These are phyloP conservation scores for Auriscalpium orientale DNA, from an alignment of 768 basidiomycete genomes.

Conservation along the genomic window DNA sequence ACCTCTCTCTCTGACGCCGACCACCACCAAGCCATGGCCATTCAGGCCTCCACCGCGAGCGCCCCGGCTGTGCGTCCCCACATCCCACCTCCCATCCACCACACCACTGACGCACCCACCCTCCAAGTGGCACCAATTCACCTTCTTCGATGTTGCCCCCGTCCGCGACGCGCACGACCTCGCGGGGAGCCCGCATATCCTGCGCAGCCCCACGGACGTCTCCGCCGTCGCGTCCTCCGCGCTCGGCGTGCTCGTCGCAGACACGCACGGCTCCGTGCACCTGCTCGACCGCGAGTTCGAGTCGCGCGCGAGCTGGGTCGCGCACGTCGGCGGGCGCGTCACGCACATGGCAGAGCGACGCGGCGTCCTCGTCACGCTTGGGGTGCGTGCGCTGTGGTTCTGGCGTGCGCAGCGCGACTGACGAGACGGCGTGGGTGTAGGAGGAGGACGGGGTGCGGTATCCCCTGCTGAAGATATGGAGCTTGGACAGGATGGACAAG, in stretches of 20 bases:
- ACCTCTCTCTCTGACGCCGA: neutral
- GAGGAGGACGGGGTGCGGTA: slow-evolving; percentile 66
- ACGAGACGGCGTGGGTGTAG: slow-evolving; percentile 28
- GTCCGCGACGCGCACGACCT: slow-evolving; percentile 79
- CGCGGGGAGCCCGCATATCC: slow-evolving; percentile 63
- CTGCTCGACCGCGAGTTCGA: slow-evolving; percentile 70
- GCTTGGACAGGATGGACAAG: slow-evolving; percentile 64
- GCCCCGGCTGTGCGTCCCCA: slow-evolving; percentile 7
- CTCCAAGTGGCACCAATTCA: slow-evolving; percentile 76
- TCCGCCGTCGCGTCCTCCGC: slow-evolving; percentile 60
- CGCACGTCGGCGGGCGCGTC: slow-evolving; percentile 71
- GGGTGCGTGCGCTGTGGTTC: slow-evolving; percentile 43
- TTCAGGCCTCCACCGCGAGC: neutral
- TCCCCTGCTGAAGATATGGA: slow-evolving; percentile 84
- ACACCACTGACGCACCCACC: too few species aligned
- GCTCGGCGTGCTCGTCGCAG: slow-evolving; percentile 67
- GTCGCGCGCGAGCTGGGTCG: slow-evolving; percentile 65
- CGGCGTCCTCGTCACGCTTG: slow-evolving; percentile 81
- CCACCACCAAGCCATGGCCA: neutral
- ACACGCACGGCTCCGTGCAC: slow-evolving; percentile 80
- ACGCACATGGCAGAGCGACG: slow-evolving; percentile 82
- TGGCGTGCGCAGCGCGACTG: neutral
- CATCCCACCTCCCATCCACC: too few species aligned
- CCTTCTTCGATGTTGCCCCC: slow-evolving; percentile 76
- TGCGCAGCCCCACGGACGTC: slow-evolving; percentile 69